Evolutionary conservation across 148 eudicot genomes (phyloP).

Genomic region (Diospyros kaki): DNA sequence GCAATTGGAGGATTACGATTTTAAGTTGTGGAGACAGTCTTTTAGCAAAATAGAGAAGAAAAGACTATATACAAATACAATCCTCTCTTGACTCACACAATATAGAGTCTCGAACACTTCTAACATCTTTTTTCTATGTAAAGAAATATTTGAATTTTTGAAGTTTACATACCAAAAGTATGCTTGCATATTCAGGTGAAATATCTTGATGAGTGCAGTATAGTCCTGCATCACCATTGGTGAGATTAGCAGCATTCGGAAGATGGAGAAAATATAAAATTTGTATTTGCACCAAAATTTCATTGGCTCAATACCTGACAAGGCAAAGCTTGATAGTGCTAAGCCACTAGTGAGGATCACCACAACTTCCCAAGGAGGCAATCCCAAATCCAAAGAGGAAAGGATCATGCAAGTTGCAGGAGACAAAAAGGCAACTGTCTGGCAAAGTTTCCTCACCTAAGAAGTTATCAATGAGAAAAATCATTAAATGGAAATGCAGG

Average conservation of each 20-base stretch:
- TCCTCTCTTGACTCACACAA: no score
- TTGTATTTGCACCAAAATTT: neutral
- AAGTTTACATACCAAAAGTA: constrained; percentile 66
- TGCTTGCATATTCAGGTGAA: constrained; percentile 95
- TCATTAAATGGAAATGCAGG: neutral
- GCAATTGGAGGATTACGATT: no score
- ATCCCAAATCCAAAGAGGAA: constrained; percentile 71
- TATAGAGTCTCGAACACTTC: no score
- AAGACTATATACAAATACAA: no score
- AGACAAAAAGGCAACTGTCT: constrained; percentile 80
- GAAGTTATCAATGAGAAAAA: neutral
- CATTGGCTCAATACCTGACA: constrained; percentile 58
- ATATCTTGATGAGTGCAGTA: constrained; percentile 99
- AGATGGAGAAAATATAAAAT: constrained; percentile 1
- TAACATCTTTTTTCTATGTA: neutral
- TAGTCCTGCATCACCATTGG: constrained; percentile 49
- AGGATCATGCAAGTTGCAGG: constrained; percentile 96
- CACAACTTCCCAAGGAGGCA: constrained; percentile 90
- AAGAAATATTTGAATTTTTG: neutral
- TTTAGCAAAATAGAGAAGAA: no score
- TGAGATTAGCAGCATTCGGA: neutral
- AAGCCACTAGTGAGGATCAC: constrained; percentile 74
- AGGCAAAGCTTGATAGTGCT: constrained; percentile 96
- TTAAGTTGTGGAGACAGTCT: no score
- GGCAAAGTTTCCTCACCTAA: constrained; percentile 94